Evolutionary conservation across 305 asterid genomes (phyloP).

Genomic region (Fraxinus velutina): DNA sequence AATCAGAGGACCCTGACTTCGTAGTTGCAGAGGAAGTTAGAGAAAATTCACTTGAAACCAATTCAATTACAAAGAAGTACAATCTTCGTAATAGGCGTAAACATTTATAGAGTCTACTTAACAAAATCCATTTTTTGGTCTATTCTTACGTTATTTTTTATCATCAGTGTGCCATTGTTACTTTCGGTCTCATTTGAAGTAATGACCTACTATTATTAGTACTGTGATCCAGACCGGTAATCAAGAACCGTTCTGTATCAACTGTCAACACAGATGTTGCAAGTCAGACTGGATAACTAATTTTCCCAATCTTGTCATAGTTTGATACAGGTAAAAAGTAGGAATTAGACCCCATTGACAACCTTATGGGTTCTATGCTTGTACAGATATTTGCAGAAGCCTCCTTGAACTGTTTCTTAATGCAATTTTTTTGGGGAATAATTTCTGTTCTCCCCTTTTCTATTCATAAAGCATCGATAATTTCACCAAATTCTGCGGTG

Average conservation of each 20-base stretch:
- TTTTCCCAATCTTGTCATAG: no score
- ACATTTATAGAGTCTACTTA: background rate
- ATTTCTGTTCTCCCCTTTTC: background rate
- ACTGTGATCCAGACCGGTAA: background rate
- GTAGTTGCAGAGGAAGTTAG: conserved; percentile 40
- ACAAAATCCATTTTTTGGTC: background rate
- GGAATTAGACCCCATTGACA: background rate
- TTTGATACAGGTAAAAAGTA: background rate
- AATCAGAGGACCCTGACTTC: conserved; percentile 61
- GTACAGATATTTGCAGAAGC: background rate
- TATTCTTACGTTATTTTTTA: background rate
- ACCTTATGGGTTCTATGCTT: background rate
- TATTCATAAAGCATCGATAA: background rate
- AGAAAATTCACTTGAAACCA: conserved; percentile 36
- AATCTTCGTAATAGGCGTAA: conserved; percentile 49
- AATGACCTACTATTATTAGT: background rate
- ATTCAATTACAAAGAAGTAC: conserved; percentile 42
- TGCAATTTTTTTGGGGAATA: background rate
- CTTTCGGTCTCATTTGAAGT: background rate
- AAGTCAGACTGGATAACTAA: background rate
- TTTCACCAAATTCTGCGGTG: background rate
- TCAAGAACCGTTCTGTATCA: background rate
- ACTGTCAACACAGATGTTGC: background rate
- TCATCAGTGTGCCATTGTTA: background rate
- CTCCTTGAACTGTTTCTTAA: background rate